phyloP scores from a whole-genome alignment of 78 protist genomes.

The Speleostelium caveatum region DNA sequence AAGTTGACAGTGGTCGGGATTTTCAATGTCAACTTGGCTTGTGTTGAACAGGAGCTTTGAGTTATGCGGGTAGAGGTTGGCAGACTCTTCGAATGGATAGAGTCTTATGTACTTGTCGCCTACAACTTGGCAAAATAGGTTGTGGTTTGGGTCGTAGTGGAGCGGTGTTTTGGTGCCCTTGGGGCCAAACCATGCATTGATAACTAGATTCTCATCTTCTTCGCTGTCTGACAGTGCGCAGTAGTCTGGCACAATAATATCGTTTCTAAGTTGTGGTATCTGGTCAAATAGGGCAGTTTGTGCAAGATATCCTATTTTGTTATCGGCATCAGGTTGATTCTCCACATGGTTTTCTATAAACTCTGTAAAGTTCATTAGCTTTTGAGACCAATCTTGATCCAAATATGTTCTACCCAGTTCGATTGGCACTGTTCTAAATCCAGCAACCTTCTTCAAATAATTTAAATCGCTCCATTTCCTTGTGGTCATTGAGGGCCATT shows the following conservation, averaged over 20 bases:
- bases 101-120: conserved; percentile 65
- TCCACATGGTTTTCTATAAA: conserved; percentile 39
- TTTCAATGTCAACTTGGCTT: conserved; percentile 72
- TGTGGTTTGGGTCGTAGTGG: conserved; percentile 73
- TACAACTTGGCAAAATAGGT: conserved; percentile 74
- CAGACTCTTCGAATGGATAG: conserved; percentile 31
- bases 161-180: conserved; percentile 67
- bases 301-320: conserved; percentile 73
- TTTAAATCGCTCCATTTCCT: conserved; percentile 75
- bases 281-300: conserved; percentile 81
- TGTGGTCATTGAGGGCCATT: conserved; percentile 73
- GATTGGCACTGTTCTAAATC: conserved; percentile 79
- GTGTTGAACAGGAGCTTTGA: conserved; percentile 51
- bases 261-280: conserved; percentile 52
- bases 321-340: neutral
- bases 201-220: neutral
- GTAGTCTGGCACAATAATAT: conserved; percentile 78
- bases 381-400: conserved; percentile 71
- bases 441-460: conserved; percentile 61
- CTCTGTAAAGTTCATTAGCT: conserved; percentile 50
- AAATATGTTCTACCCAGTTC: conserved; percentile 65
- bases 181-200: conserved; percentile 84
- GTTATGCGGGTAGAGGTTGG: conserved; percentile 48
- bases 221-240: neutral
- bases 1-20: conserved; percentile 12